A percentile compares a stretch with the other conserved stretches of the same genome.
phyloP scores from a whole-genome alignment of 2,329 filamentous ascomycete genomes.

The Emydomyces testavorans region DNA sequence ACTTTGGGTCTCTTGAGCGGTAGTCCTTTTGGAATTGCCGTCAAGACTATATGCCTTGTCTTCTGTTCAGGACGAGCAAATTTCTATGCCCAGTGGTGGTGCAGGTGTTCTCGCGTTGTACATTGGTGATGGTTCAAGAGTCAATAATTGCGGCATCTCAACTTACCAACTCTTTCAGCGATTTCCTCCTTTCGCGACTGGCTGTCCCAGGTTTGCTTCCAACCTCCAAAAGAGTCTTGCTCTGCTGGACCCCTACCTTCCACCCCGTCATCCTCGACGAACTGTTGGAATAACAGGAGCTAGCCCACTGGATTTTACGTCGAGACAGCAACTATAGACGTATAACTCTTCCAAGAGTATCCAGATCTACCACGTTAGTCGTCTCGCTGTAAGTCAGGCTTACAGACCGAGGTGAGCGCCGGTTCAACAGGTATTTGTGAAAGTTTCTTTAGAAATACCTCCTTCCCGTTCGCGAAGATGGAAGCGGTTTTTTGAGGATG shows the following conservation, averaged over 20 bases:
- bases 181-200: conserved; percentile 13
- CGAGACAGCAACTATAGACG: conserved; percentile 43
- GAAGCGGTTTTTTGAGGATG: conserved; percentile 84
- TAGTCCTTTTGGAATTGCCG: conserved; percentile 21
- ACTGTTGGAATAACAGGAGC: conserved; percentile 20
- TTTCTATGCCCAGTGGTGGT: conserved; percentile 16
- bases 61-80: conserved; percentile 28
- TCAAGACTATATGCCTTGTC: conserved; percentile 27
- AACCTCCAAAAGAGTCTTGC: conserved; percentile 29
- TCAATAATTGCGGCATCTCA: neutral
- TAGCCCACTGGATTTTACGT: conserved; percentile 40
- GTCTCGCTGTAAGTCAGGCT: conserved; percentile 45
- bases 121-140: neutral
- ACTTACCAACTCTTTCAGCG: no score
- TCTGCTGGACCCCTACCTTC: conserved; percentile 31
- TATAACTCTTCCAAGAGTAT: conserved; percentile 31
- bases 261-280: conserved; percentile 22
- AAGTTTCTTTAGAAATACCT: conserved; percentile 21
- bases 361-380: conserved; percentile 57
- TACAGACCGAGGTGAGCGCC: conserved; percentile 45
- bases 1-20: conserved; percentile 27
- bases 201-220: conserved; percentile 41
- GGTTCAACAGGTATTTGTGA: conserved; percentile 29
- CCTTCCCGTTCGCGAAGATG: conserved; percentile 32
- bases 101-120: neutral